Conservation (phyloP, 2,329 filamentous ascomycete species). For the Verticillium klebahnii region DNA sequence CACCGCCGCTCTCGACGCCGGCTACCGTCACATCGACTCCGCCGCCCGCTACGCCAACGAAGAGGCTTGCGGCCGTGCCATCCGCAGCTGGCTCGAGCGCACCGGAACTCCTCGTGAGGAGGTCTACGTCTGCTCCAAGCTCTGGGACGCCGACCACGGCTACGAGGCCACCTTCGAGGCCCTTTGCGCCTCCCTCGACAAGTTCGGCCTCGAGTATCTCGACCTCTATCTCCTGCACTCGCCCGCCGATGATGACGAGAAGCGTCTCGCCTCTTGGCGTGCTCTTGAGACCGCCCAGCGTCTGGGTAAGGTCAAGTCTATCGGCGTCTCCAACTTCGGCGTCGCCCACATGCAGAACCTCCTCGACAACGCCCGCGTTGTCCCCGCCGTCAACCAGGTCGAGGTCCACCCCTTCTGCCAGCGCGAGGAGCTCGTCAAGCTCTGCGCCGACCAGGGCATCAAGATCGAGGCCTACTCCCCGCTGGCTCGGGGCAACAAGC, state of each 20-base stretch:
- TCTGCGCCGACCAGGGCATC: constrained; percentile 76
- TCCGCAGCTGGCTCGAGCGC: constrained; percentile 17
- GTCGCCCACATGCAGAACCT: constrained; percentile 26
- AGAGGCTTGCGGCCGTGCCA: constrained; percentile 12
- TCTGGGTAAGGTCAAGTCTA: constrained; percentile 41
- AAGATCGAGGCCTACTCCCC: constrained; percentile 19
- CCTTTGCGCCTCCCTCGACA: constrained; percentile 37
- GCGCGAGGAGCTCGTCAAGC: constrained; percentile 21
- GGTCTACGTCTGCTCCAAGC: constrained; percentile 31
- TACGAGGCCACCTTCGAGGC: constrained; percentile 24
- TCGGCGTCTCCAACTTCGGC: constrained; percentile 32
- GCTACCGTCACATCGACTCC: constrained; percentile 51
- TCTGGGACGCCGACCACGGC: constrained; percentile 30
- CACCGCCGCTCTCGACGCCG: constrained; percentile 33
- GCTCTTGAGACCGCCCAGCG: constrained; percentile 13
- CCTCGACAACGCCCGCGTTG: constrained; percentile 34
- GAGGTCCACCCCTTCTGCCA: constrained; percentile 61
- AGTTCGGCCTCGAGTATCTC: constrained; percentile 42
- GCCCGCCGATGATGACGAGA: constrained; percentile 33
- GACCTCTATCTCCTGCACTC: constrained; percentile 50
- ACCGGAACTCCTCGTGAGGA: constrained; percentile 26
- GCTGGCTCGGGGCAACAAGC: constrained; percentile 30
- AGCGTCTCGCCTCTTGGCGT: constrained; percentile 31
- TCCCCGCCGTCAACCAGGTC: constrained; percentile 55
- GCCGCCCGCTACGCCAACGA: constrained; percentile 28